Evolutionary conservation across 164 flowering plant genomes (phyloP).

Genomic region (Nymphaea colorata): DNA sequence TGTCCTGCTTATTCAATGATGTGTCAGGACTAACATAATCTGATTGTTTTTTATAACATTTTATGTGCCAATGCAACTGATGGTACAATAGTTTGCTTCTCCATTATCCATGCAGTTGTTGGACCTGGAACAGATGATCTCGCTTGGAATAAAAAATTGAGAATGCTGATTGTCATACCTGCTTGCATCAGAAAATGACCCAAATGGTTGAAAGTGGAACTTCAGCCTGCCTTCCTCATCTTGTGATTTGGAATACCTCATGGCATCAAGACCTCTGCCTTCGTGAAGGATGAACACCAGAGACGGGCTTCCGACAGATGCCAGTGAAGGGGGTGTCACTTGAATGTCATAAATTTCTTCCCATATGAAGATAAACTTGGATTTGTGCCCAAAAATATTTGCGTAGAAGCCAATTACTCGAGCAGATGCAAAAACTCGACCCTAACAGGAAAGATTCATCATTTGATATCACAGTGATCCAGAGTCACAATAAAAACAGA

Average conservation of each 20-base stretch:
- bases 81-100: not conserved
- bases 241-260: conserved; percentile 64
- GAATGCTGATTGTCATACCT: conserved; percentile 24
- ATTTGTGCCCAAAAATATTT: conserved; percentile 69
- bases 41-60: not conserved
- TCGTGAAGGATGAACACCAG: conserved; percentile 42
- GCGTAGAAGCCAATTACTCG: conserved; percentile 77
- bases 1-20: conserved; percentile 34
- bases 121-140: not conserved
- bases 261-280: conserved; percentile 63
- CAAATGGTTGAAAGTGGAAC: conserved; percentile 67
- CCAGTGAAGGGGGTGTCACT: conserved; percentile 48
- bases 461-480: not conserved
- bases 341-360: conserved; percentile 77
- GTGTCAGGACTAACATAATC: not conserved
- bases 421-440: conserved; percentile 64
- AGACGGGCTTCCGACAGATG: conserved; percentile 69
- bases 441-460: conserved; percentile 26
- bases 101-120: too few relatives aligned
- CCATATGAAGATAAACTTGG: conserved; percentile 74
- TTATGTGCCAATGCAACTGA: not conserved
- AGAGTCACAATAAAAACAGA: not conserved
- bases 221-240: conserved; percentile 77
- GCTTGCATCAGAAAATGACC: conserved; percentile 55
- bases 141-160: too few relatives aligned